phyloP scores from a whole-genome alignment of 306 rosid genomes.

The Vicia villosa region DNA sequence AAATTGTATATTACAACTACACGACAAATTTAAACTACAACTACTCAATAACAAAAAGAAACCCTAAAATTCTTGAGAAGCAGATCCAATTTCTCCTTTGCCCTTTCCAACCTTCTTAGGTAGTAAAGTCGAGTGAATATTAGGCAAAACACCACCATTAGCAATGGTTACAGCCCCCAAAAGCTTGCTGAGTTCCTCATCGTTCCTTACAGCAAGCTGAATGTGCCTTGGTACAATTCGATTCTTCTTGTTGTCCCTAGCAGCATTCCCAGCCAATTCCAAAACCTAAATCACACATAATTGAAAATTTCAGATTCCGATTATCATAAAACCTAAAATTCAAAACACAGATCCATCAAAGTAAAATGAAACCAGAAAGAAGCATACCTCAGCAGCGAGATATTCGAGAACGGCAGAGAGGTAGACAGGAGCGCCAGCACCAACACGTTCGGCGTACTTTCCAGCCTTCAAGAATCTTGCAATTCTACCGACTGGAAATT shows the following conservation, averaged over 20 bases:
- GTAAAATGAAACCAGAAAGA: neutral
- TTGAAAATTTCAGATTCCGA: neutral
- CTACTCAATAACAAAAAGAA: neutral
- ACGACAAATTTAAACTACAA: neutral
- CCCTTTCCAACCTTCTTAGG: conserved; percentile 80
- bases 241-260: conserved; percentile 90
- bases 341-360: too few relatives aligned
- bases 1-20: conserved; percentile 45
- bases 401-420: conserved; percentile 90
- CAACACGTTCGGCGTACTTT: conserved; percentile 89
- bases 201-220: conserved; percentile 84
- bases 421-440: conserved; percentile 92
- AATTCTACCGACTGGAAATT: conserved; percentile 87
- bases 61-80: conserved; percentile 79
- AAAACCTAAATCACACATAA: conserved; percentile 49
- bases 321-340: too few relatives aligned
- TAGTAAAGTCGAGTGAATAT: conserved; percentile 67
- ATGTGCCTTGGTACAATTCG: conserved; percentile 89
- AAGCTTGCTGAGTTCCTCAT: conserved; percentile 86
- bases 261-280: conserved; percentile 88
- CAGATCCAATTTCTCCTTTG: conserved; percentile 81
- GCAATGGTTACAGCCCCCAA: conserved; percentile 81
- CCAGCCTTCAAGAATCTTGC: conserved; percentile 85
- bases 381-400: conserved; percentile 81
- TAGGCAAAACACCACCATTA: conserved; percentile 74